Percentiles rank a stretch among this genome's conserved stretches.
Conservation (phyloP, 371 early-diverging fungal genomes). For the Mortierella polycephala region DNA sequence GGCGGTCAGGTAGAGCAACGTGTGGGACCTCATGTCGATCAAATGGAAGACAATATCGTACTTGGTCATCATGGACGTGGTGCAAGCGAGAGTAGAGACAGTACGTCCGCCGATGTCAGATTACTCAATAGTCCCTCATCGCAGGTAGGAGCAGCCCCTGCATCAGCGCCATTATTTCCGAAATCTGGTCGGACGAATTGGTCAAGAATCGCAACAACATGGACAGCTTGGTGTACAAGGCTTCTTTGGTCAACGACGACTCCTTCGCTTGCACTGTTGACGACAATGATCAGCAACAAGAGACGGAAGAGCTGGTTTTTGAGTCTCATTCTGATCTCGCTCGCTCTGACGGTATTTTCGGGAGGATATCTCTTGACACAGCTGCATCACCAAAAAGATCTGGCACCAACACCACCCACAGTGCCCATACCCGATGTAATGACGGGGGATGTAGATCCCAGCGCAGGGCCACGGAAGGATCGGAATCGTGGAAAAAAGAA, state of each 20-base stretch:
- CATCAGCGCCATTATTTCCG: slow-evolving; percentile 4
- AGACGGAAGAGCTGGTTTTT: slow-evolving; percentile 45
- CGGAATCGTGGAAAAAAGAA: slow-evolving; percentile 21
- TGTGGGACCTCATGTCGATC: slow-evolving; percentile 16
- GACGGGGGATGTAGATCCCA: slow-evolving; percentile 10
- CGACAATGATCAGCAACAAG: slow-evolving; percentile 19
- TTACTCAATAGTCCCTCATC: slow-evolving; percentile 1
- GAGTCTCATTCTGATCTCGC: slow-evolving; percentile 28
- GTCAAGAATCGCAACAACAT: too few species aligned
- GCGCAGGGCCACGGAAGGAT: slow-evolving; percentile 22
- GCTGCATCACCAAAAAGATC: slow-evolving; percentile 21
- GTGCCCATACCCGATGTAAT: neutral
- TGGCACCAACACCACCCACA: neutral
- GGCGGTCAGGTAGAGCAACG: slow-evolving; percentile 46
- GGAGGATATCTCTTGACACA: slow-evolving; percentile 32
- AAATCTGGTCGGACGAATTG: too few species aligned
- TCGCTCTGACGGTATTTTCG: slow-evolving; percentile 31
- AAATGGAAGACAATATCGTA: slow-evolving; percentile 17
- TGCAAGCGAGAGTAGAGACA: slow-evolving; percentile 19
- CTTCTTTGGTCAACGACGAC: too few species aligned
- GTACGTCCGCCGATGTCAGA: slow-evolving; percentile 9
- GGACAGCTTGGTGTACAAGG: too few species aligned
- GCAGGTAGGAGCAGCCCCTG: neutral
- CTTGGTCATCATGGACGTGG: slow-evolving; percentile 15
- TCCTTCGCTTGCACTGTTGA: neutral